A percentile compares a stretch with the other conserved stretches of the same genome.
phyloP scores from a whole-genome alignment of 352 stramenopile species.

The Thraustotheca clavata region DNA sequence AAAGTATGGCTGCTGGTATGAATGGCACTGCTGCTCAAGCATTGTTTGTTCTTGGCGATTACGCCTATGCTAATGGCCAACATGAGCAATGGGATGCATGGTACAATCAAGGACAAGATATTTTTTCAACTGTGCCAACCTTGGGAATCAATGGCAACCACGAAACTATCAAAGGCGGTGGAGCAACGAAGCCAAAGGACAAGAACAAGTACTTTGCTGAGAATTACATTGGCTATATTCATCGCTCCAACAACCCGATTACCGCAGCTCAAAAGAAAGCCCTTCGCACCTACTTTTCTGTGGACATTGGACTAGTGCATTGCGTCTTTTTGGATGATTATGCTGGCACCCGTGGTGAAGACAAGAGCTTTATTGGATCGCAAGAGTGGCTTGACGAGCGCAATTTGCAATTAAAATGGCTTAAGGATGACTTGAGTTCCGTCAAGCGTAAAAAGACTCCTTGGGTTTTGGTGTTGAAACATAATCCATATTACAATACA shows the following conservation, averaged over 20 bases:
- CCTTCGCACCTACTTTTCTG: constrained; percentile 41
- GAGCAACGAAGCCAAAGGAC: constrained; percentile 8
- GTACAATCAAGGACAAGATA: constrained; percentile 40
- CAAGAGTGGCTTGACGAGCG: constrained; percentile 33
- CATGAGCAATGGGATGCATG: constrained; percentile 66
- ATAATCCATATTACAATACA: constrained; percentile 57
- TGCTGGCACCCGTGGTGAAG: constrained; percentile 31
- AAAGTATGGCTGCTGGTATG: neutral
- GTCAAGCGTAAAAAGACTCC: constrained; percentile 28
- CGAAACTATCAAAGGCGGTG: constrained; percentile 40
- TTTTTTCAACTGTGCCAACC: constrained; percentile 37
- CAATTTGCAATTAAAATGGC: constrained; percentile 26
- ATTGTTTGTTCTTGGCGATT: constrained; percentile 52
- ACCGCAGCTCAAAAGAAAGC: constrained; percentile 32
- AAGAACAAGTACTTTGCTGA: constrained; percentile 6
- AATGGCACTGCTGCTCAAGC: constrained; percentile 33
- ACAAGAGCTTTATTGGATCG: constrained; percentile 33
- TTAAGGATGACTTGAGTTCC: constrained; percentile 25
- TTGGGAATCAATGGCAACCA: constrained; percentile 60
- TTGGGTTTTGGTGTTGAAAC: constrained; percentile 32
- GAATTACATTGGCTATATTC: constrained; percentile 41
- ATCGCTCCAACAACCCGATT: constrained; percentile 43
- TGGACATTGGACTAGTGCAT: constrained; percentile 51
- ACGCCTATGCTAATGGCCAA: constrained; percentile 57
- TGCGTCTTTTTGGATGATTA: constrained; percentile 59